phyloP scores from a whole-genome alignment of 1,284 basidiomycete genomes.

The Vanrija sp. region DNA sequence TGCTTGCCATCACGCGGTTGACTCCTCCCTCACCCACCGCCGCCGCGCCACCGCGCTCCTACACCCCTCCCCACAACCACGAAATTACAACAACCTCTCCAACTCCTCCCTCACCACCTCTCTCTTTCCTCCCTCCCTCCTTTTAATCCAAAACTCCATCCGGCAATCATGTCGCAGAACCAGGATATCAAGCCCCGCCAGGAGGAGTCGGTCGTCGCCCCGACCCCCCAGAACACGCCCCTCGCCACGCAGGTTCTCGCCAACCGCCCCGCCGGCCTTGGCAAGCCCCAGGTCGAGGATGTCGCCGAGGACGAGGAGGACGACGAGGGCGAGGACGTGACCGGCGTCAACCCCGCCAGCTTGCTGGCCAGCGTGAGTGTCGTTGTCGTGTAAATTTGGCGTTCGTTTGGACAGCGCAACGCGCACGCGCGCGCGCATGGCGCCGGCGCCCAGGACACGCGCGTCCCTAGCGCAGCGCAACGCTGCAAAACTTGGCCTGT shows the following conservation, averaged over 20 bases:
- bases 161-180: slow-evolving; percentile 37
- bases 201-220: slow-evolving; percentile 53
- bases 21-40: not conserved
- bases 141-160: not conserved
- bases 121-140: not conserved
- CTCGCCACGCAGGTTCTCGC: slow-evolving; percentile 66
- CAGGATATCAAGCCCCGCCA: slow-evolving; percentile 38
- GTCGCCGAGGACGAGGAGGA: slow-evolving; percentile 57
- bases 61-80: not conserved
- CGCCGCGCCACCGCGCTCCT: not conserved
- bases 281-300: slow-evolving; percentile 67
- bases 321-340: slow-evolving; percentile 52
- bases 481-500: not conserved
- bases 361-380: slow-evolving; percentile 47
- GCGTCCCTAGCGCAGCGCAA: not conserved
- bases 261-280: slow-evolving; percentile 56
- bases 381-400: not conserved
- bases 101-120: not conserved
- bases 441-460: too few species aligned
- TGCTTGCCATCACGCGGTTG: not conserved
- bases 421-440: too few species aligned
- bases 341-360: slow-evolving; percentile 47
- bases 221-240: slow-evolving; percentile 78
- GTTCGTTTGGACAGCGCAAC: not conserved
- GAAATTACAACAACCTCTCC: not conserved